Conservation (phyloP, 2,329 filamentous ascomycete genomes). For the Canariomyces notabilis region DNA sequence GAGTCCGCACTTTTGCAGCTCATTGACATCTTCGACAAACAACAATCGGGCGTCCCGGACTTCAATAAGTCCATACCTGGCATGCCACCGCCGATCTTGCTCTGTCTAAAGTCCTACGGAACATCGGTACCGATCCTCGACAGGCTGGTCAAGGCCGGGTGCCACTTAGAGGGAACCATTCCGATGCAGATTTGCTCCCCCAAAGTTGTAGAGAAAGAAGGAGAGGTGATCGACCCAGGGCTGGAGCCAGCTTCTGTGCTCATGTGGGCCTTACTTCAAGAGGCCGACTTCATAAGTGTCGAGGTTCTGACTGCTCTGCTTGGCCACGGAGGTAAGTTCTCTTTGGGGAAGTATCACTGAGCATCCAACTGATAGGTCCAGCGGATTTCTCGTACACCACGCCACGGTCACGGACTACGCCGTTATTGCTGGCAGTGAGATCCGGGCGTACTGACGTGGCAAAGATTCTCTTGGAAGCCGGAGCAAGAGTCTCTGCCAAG, state of each 20-base stretch:
- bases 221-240: constrained; percentile 4
- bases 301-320: constrained; percentile 19
- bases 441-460: constrained; percentile 20
- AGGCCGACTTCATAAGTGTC: constrained; percentile 13
- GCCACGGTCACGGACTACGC: constrained; percentile 21
- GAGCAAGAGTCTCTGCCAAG: constrained; percentile 22
- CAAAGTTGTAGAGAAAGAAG: not conserved
- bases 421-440: constrained; percentile 24
- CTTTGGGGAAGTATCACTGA: not conserved
- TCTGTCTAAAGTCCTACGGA: constrained; percentile 22
- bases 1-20: constrained; percentile 14
- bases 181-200: constrained; percentile 15
- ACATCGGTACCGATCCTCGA: constrained; percentile 20
- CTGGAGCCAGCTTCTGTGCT: constrained; percentile 22
- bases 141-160: constrained; percentile 18
- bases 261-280: constrained; percentile 24
- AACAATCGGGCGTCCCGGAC: constrained; percentile 18
- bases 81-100: constrained; percentile 21
- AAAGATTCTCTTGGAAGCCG: constrained; percentile 21
- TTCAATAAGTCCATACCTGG: constrained; percentile 20
- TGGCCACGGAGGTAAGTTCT: constrained; percentile 21
- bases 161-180: constrained; percentile 20
- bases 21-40: too few species aligned
- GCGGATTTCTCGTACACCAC: constrained; percentile 23
- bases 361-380: constrained; percentile 10